Base-by-base conservation (phyloP, 2,329 filamentous ascomycete genomes). In the Fusarium circinatum region DNA sequence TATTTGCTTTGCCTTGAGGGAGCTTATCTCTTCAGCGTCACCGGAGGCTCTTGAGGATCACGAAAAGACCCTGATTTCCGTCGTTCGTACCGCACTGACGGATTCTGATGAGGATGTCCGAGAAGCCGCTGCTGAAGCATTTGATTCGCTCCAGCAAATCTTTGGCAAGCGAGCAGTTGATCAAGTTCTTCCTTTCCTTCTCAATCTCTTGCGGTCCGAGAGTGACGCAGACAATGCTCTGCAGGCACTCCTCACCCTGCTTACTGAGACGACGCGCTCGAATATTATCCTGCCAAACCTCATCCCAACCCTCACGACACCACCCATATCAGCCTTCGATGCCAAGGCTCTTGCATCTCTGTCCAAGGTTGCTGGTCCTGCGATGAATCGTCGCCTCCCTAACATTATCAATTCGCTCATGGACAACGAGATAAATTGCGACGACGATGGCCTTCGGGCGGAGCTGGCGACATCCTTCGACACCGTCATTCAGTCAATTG, bases 221-320 rank as follows among this genome's bases (percentile, higher is more conserved):
- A 90, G 93, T 17, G 91, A 97, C 73, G 96, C 96, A 39, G 93
- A 98, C 76, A 97, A 98, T 82, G 96, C 96, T 15, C 87, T 99
- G 26, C 93, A 95, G 58, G 97, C 96, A 47, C 91, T 99, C 48
- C 89, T 99, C 71, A 99, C 96, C 1, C 89, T 99, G 28, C 91
- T 99, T 72, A 98, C 96, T 1, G 96, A 99, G 82, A 92, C 94
- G 22, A 96, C 94, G 13, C 90, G 96, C 73, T 97, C 96, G 28
- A 99, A 98, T 82, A 95, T 98, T 76, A 99, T 99, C 78, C 86
- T 99, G 65, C 97, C 96, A 26, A 98, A 97, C 82, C 91, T 99
- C 63, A 94, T 99, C 68, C 96, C 97, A 2, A 98, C 95, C 5
- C 89, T 99, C 38, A 93, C 97, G 67, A 92, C 93, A 14, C 92